A percentile compares a stretch with the other conserved stretches of the same genome.
Conservation (phyloP, 129 eudicot species). For the Ambrosia trifida region DNA sequence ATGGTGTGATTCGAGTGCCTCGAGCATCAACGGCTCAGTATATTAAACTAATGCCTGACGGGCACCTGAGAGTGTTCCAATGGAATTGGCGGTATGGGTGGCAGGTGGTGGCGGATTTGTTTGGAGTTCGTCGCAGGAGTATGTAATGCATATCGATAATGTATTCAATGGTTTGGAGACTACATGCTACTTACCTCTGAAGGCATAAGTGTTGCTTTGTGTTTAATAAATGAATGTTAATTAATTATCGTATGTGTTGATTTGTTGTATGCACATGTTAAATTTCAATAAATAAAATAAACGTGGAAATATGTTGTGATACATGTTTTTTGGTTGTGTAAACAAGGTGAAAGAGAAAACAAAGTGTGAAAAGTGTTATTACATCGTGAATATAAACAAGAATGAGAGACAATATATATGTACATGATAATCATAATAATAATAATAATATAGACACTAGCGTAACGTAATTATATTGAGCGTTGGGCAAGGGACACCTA, state of each 20-base stretch:
- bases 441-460: no score
- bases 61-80: conserved; percentile 51
- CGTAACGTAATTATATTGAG: no score
- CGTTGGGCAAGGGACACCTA: no score
- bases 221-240: neutral
- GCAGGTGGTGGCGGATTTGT: conserved; percentile 49
- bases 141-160: neutral
- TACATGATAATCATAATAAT: no score
- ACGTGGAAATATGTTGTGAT: neutral
- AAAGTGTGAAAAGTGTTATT: no score
- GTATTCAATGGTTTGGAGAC: neutral
- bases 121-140: conserved; percentile 17
- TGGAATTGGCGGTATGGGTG: conserved; percentile 37
- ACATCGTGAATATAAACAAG: no score
- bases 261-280: neutral
- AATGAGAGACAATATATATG: no score
- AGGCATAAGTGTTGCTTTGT: neutral
- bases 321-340: no score
- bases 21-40: conserved; percentile 43
- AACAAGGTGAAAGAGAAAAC: no score
- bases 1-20: conserved; percentile 25
- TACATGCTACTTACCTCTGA: neutral
- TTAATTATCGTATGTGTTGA: neutral
- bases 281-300: neutral
- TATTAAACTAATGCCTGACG: conserved; percentile 43